A percentile compares a stretch with the other conserved stretches of the same genome.
These are phyloP conservation scores for Pugionium dolabratum DNA, from an alignment of 345 rosid species.

Conservation along the genomic window DNA sequence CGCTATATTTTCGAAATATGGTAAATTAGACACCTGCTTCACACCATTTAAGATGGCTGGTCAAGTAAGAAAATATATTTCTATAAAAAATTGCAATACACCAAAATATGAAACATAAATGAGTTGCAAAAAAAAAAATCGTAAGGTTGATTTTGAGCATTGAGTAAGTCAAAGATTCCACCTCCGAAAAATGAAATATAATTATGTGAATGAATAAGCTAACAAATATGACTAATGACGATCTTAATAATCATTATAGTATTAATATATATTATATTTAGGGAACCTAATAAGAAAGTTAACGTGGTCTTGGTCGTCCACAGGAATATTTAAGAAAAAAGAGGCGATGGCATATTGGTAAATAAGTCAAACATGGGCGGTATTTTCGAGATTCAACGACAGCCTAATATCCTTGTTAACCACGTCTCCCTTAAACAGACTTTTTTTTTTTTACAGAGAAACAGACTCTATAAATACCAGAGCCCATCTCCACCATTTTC, in stretches of 20 bases:
- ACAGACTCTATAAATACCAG: conserved; percentile 64
- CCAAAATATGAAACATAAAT: conserved; percentile 10
- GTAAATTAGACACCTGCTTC: not conserved
- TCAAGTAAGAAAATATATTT: conserved; percentile 5
- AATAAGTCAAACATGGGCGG: conserved; percentile 17
- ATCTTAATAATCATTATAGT: not conserved
- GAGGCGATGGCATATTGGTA: conserved; percentile 17
- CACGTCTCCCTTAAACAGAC: conserved; percentile 52
- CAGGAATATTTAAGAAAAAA: not conserved
- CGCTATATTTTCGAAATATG: not conserved
- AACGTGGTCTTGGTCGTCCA: conserved; percentile 36
- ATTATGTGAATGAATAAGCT: not conserved
- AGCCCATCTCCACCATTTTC: conserved; percentile 34
- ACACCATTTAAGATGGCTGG: conserved; percentile 9
- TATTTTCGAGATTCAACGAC: conserved; percentile 42
- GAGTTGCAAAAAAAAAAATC: not conserved
- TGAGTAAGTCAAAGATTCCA: conserved; percentile 30
- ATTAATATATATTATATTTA: not conserved
- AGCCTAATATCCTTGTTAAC: conserved; percentile 51
- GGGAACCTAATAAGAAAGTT: conserved; percentile 30
- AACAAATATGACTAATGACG: conserved; percentile 19
- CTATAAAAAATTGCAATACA: not conserved
- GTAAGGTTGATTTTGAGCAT: conserved; percentile 1
- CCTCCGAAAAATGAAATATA: not conserved
- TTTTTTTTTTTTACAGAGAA: not conserved